phyloP scores from a whole-genome alignment of 108 stramenopile genomes.

The Parietichytrium sp. region DNA sequence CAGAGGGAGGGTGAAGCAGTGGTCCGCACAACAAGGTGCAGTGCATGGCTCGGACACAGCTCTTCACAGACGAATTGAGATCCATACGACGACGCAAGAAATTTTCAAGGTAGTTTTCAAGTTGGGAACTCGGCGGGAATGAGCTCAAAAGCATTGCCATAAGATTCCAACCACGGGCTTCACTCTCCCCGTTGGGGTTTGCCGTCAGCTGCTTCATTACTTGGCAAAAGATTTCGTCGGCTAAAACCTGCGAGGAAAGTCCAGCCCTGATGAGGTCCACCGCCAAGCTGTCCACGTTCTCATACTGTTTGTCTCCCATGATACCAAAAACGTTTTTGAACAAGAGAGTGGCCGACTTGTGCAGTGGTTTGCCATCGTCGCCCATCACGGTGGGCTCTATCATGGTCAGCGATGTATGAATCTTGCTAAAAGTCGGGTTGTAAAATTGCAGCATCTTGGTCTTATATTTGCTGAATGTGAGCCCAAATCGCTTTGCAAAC shows the following conservation, averaged over 20 bases:
- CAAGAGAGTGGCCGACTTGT: not conserved
- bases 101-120: constrained; percentile 54
- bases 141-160: constrained; percentile 47
- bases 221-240: constrained; percentile 61
- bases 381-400: constrained; percentile 10
- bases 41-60: not conserved
- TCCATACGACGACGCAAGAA: constrained; percentile 43
- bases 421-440: not conserved
- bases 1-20: not conserved
- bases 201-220: constrained; percentile 63
- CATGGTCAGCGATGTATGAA: constrained; percentile 27
- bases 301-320: constrained; percentile 17
- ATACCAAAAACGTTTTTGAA: constrained; percentile 29
- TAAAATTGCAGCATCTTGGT: constrained; percentile 6
- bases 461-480: constrained; percentile 36
- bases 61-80: no score
- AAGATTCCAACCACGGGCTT: constrained; percentile 60
- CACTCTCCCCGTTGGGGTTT: constrained; percentile 49
- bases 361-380: not conserved
- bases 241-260: not conserved
- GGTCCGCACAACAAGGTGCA: constrained; percentile 24
- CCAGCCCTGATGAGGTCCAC: not conserved
- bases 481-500: constrained; percentile 31
- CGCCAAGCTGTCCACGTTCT: constrained; percentile 17
- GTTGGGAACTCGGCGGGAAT: constrained; percentile 54